Evolutionary conservation across 108 stramenopile species (phyloP).

Genomic region (Skeletonema costatum): DNA sequence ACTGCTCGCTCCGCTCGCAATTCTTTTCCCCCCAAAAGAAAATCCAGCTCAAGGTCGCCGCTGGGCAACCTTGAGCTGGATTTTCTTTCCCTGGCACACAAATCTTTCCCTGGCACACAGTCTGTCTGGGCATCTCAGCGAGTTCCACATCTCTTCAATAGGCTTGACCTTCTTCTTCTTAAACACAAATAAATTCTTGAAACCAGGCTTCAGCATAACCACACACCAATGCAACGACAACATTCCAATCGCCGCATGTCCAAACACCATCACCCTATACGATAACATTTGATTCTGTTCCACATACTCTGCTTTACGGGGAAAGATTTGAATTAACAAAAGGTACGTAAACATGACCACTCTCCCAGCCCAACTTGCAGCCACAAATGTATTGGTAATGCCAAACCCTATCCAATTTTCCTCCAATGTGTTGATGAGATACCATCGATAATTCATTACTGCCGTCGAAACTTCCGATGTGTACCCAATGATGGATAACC

Average conservation of each 20-base stretch:
- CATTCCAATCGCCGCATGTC: constrained; percentile 41
- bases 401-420: constrained; percentile 49
- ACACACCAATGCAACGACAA: constrained; percentile 45
- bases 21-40: too few relatives aligned
- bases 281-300: constrained; percentile 35
- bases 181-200: constrained; percentile 42
- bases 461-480: constrained; percentile 49
- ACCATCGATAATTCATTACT: constrained; percentile 53
- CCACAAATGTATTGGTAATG: constrained; percentile 41
- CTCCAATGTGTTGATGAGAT: constrained; percentile 43
- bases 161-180: constrained; percentile 22
- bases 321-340: constrained; percentile 33
- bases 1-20: too few relatives aligned
- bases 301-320: constrained; percentile 20
- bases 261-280: constrained; percentile 35
- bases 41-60: too few relatives aligned
- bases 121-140: too few relatives aligned
- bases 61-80: too few relatives aligned
- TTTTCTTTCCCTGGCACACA: too few relatives aligned
- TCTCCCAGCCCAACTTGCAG: constrained; percentile 21
- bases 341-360: constrained; percentile 40
- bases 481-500: constrained; percentile 44
- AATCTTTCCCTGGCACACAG: too few relatives aligned
- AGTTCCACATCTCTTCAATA: too few relatives aligned
- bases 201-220: constrained; percentile 31